Percentiles rank a stretch among this genome's conserved stretches.
Conservation (phyloP, 2,329 filamentous ascomycete species). For the Monosporascus sp. region DNA sequence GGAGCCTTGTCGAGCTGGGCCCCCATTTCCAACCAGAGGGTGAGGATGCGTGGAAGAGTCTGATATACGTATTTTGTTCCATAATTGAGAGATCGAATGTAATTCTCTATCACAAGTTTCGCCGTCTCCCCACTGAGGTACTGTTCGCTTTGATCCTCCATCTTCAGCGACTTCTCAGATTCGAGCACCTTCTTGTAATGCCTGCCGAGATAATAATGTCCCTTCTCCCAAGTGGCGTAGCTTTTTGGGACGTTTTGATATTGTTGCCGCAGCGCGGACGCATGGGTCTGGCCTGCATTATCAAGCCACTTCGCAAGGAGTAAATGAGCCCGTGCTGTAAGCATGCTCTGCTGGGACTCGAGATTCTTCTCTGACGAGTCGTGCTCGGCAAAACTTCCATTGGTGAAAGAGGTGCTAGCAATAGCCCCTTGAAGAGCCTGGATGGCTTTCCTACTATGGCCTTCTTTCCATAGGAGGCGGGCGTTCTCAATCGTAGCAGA, state of each 20-base stretch:
- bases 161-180: conserved; percentile 72
- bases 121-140: conserved; percentile 78
- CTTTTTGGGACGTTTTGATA: conserved; percentile 78
- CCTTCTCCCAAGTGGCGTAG: conserved; percentile 80
- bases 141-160: conserved; percentile 70
- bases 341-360: conserved; percentile 49
- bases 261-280: conserved; percentile 69
- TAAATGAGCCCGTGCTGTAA: conserved; percentile 76
- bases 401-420: conserved; percentile 68
- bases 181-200: conserved; percentile 97
- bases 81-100: conserved; percentile 76
- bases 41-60: conserved; percentile 84
- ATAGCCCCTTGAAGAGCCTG: conserved; percentile 86
- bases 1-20: conserved; percentile 63
- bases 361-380: conserved; percentile 35
- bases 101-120: conserved; percentile 86
- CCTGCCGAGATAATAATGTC: conserved; percentile 92
- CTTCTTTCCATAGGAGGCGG: conserved; percentile 86
- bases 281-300: conserved; percentile 86
- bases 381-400: conserved; percentile 30
- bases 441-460: conserved; percentile 90
- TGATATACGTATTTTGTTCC: conserved; percentile 97
- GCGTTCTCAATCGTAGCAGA: conserved; percentile 93
- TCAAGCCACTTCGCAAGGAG: conserved; percentile 96
- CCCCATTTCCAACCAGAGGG: conserved; percentile 90